Evolutionary conservation across 2,329 filamentous ascomycete species (phyloP).

Genomic region (Xylaria multiplex): DNA sequence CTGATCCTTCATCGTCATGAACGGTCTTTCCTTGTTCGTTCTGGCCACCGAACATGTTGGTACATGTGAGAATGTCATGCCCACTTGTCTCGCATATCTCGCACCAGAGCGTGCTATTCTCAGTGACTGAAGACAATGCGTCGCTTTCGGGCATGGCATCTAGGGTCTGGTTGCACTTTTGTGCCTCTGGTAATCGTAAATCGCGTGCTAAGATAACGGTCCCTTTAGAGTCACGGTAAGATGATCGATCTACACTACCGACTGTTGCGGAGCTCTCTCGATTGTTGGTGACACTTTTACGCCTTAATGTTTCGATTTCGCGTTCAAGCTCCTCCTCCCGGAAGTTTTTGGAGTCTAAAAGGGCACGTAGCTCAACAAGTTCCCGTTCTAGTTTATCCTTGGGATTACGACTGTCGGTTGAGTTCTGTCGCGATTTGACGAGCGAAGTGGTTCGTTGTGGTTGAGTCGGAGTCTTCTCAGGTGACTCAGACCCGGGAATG

Average conservation of each 20-base stretch:
- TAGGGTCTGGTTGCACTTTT: slow-evolving; percentile 65
- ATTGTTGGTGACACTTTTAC: slow-evolving; percentile 55
- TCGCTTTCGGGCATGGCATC: slow-evolving; percentile 78
- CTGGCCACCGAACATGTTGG: slow-evolving; percentile 79
- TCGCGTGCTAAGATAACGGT: slow-evolving; percentile 70
- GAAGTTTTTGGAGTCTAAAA: slow-evolving; percentile 75
- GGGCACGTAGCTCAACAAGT: slow-evolving; percentile 77
- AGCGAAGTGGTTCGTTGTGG: slow-evolving; percentile 52
- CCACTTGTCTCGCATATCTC: slow-evolving; percentile 94
- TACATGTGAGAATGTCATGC: slow-evolving; percentile 94
- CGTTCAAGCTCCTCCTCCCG: slow-evolving; percentile 88
- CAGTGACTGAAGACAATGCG: slow-evolving; percentile 74
- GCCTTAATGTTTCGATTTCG: slow-evolving; percentile 75
- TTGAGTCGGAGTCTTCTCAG: slow-evolving; percentile 49
- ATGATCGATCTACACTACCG: slow-evolving; percentile 64
- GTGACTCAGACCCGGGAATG: slow-evolving; percentile 55
- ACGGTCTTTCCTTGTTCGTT: slow-evolving; percentile 42
- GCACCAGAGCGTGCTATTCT: slow-evolving; percentile 83
- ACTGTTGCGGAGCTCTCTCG: slow-evolving; percentile 63
- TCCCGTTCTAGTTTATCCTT: slow-evolving; percentile 81
- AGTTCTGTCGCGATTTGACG: slow-evolving; percentile 57
- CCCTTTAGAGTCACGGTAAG: slow-evolving; percentile 72
- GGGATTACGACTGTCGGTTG: slow-evolving; percentile 65
- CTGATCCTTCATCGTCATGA: slow-evolving; percentile 37
- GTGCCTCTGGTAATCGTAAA: slow-evolving; percentile 58